phyloP scores from a whole-genome alignment of 2,329 filamentous ascomycete species.

The Ophiocordyceps australis region DNA sequence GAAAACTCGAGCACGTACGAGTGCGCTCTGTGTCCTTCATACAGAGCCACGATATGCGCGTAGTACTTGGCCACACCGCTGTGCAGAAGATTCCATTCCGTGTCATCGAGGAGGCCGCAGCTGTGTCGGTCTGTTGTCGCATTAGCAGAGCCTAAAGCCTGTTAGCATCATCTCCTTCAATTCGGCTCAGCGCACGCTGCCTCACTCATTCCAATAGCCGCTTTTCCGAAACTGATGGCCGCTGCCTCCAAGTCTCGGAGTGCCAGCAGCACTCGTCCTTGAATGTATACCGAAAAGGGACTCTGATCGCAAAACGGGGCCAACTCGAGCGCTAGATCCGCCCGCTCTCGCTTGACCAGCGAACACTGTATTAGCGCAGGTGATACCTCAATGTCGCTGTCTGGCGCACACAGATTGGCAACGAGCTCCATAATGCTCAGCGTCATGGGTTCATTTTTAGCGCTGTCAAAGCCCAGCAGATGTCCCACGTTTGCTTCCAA shows the following conservation, averaged over 20 bases:
- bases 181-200: slow-evolving; percentile 5
- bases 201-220: slow-evolving; percentile 68
- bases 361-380: slow-evolving; percentile 43
- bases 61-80: slow-evolving; percentile 72
- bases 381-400: slow-evolving; percentile 47
- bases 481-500: slow-evolving; percentile 42
- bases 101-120: slow-evolving; percentile 52
- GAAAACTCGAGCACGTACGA: slow-evolving; percentile 76
- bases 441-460: slow-evolving; percentile 29
- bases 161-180: slow-evolving; percentile 1
- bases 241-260: slow-evolving; percentile 59
- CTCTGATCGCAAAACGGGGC: slow-evolving; percentile 35
- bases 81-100: slow-evolving; percentile 51
- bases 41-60: slow-evolving; percentile 67
- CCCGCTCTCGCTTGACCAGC: slow-evolving; percentile 37
- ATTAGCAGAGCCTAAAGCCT: slow-evolving; percentile 21
- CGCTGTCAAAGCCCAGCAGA: slow-evolving; percentile 41
- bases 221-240: slow-evolving; percentile 60
- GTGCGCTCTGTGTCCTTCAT: slow-evolving; percentile 59
- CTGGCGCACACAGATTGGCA: slow-evolving; percentile 43
- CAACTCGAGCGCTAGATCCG: slow-evolving; percentile 41
- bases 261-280: slow-evolving; percentile 60
- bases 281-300: slow-evolving; percentile 60
- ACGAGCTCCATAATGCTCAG: slow-evolving; percentile 49
- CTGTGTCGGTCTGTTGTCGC: slow-evolving; percentile 34